phyloP scores from a whole-genome alignment of 108 stramenopile genomes.

The Nitzschia sp. region DNA sequence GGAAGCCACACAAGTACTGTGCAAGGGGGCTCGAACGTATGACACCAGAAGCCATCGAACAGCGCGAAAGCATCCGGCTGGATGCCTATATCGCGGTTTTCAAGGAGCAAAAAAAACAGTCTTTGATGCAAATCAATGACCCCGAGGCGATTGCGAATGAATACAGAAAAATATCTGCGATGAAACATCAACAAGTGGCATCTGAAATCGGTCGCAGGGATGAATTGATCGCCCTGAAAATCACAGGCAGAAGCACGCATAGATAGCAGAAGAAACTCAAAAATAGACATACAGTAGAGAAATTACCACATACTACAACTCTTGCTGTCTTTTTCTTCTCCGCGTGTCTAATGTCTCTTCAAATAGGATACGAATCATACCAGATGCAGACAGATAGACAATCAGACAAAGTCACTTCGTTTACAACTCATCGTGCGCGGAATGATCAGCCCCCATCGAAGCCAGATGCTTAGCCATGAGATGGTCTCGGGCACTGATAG shows the following conservation, averaged over 20 bases:
- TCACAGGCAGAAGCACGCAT: no score
- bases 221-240: no score
- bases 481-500: slow-evolving; percentile 66
- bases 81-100: not conserved
- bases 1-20: not conserved
- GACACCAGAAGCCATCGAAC: not conserved
- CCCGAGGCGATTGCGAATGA: not conserved
- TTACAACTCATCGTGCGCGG: slow-evolving; percentile 8
- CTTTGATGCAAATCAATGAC: not conserved
- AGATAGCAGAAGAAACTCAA: no score
- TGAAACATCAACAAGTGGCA: not conserved
- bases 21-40: not conserved
- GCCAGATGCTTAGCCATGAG: slow-evolving; percentile 55
- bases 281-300: no score
- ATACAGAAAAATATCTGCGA: no score
- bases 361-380: no score
- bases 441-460: slow-evolving; percentile 29
- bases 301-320: not conserved
- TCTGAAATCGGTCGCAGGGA: no score
- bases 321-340: slow-evolving; percentile 2
- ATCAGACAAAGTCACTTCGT: no score
- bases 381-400: no score
- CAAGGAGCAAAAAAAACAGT: not conserved
- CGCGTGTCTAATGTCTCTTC: no score
- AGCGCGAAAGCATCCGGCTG: not conserved